Evolutionary conservation across 768 basidiomycete species (phyloP), one percentile per base, ranked within the genome.

Genomic region (Boletus edulis): DNA sequence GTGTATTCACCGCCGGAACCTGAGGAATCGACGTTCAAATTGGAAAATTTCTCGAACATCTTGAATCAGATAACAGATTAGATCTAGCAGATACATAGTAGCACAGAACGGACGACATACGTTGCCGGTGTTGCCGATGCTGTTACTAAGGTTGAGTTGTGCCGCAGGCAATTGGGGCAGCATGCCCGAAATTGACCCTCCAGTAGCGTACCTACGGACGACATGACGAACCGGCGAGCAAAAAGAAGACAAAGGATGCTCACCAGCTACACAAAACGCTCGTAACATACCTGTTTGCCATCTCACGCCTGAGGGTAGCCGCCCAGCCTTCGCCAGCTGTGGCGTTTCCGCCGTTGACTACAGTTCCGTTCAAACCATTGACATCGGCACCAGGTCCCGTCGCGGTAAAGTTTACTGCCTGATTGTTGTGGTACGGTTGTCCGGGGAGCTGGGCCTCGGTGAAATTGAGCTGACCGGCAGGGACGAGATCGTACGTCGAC

Each of bases 251-350:
- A 5, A 14, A 6, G 5, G 2, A 5, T 11, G 12, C 80, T 62
- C 57, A 91, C 94, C 95, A 98, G 61, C 90, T 92, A 71, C 95
- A 97, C 57, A 96, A 79, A 2, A 84, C 83, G 58, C 91, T 87
- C 27, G 87, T 76, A 61, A 90, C 76, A 69, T 94, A 96, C 38
- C 95, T 81, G 66, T 96, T 95, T 9, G 89, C 91, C 56, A 94
- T 74, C 66, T 91, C 84, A 42, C 89, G 80, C 62, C 76, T 76
- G 17, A 95, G 74, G 7, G 78, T 73, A 17, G 76, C 70, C 4
- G 72, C 76, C 90, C 89, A 91, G 4, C 83, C 86, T 63, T 89
- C 89, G 12, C 79, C 78, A 12, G 62, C 58, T 0, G 73, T 78
- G 4, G 79, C 78, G 56, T 83, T 89, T 10, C 88, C 87, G 20